phyloP scores from a whole-genome alignment of 306 rosid genomes.

The Dryas alaskensis region DNA sequence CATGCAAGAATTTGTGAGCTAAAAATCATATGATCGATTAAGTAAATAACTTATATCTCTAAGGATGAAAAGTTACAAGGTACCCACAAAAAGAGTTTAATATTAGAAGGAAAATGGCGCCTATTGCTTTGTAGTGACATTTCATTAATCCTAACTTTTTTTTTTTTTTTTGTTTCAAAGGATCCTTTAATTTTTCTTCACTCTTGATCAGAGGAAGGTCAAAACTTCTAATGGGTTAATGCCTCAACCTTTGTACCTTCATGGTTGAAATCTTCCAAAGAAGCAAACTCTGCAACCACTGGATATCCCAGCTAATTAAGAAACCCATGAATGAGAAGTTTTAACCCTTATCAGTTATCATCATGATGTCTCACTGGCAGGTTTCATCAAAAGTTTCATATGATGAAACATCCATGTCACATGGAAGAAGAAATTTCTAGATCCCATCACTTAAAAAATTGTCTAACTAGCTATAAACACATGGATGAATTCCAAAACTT shows the following conservation, averaged over 20 bases:
- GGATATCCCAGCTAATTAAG: background rate
- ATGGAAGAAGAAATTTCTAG: constrained; percentile 1
- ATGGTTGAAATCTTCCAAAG: background rate
- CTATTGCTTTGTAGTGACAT: too few relatives aligned
- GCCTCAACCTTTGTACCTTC: background rate
- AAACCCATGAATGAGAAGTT: constrained; percentile 34
- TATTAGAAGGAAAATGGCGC: too few relatives aligned
- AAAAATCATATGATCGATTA: too few relatives aligned
- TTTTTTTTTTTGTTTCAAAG: background rate
- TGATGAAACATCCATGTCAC: constrained; percentile 25
- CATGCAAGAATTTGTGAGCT: background rate
- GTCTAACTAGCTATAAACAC: too few relatives aligned
- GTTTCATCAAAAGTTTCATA: constrained; percentile 29
- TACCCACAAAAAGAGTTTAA: background rate
- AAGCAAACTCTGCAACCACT: background rate
- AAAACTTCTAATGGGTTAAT: background rate
- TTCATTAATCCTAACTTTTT: background rate
- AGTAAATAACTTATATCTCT: too few relatives aligned
- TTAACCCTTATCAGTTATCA: constrained; percentile 22
- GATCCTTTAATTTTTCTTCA: background rate
- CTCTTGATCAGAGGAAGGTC: background rate
- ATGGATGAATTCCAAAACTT: too few relatives aligned
- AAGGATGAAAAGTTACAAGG: background rate
- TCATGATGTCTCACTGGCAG: constrained; percentile 39
- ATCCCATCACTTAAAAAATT: background rate